Evolutionary conservation across 2,329 filamentous ascomycete species (phyloP).

Genomic region (Penicillium sp.): DNA sequence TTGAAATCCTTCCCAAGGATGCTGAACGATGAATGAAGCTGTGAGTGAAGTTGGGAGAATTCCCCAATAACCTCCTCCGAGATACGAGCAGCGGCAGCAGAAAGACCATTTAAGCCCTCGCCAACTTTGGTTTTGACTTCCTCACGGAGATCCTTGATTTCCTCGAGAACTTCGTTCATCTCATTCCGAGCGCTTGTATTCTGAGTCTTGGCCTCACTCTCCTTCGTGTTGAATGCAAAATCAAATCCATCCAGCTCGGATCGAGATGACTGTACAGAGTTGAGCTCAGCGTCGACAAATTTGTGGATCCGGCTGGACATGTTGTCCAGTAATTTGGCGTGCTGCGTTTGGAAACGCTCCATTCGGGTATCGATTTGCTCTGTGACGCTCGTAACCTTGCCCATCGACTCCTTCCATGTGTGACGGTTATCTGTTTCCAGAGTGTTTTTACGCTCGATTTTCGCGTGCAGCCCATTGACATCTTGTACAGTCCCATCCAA

Average conservation of each 20-base stretch:
- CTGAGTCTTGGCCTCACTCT: slow-evolving; percentile 56
- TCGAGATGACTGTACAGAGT: slow-evolving; percentile 64
- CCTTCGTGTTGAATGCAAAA: slow-evolving; percentile 60
- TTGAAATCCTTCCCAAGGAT: slow-evolving; percentile 82
- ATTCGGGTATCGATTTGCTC: slow-evolving; percentile 69
- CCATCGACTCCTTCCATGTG: slow-evolving; percentile 71
- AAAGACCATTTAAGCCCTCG: slow-evolving; percentile 75
- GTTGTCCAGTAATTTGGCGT: slow-evolving; percentile 61
- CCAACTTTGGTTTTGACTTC: slow-evolving; percentile 81
- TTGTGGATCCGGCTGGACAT: slow-evolving; percentile 66
- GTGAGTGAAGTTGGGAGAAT: slow-evolving; percentile 72
- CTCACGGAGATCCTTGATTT: slow-evolving; percentile 84
- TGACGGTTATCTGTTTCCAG: slow-evolving; percentile 73
- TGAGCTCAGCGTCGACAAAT: slow-evolving; percentile 70
- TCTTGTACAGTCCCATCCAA: slow-evolving; percentile 72
- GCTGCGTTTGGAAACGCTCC: slow-evolving; percentile 63
- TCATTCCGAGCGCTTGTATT: slow-evolving; percentile 61
- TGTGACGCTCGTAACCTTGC: slow-evolving; percentile 70
- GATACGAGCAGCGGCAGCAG: slow-evolving; percentile 77
- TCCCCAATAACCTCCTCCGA: slow-evolving; percentile 84
- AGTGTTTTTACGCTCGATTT: slow-evolving; percentile 78
- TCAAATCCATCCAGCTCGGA: slow-evolving; percentile 65
- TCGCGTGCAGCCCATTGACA: slow-evolving; percentile 74
- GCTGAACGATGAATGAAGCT: slow-evolving; percentile 78
- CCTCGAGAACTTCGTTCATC: slow-evolving; percentile 85